Conservation (phyloP, 371 early-diverging fungal species). For the Syncephalastrum monosporum region DNA sequence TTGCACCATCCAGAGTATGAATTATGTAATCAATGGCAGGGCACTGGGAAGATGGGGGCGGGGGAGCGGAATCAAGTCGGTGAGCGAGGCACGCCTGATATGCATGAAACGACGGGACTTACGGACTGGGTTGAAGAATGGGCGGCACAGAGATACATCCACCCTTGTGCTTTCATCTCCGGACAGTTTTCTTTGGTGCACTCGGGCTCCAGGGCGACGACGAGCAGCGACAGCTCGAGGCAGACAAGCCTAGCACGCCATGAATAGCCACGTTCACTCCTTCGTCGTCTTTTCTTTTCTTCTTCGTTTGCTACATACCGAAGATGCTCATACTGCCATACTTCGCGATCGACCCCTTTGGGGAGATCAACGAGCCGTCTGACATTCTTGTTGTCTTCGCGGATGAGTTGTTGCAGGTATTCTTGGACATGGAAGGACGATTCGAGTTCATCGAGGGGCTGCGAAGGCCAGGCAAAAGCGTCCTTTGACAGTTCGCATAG, state of each 20-base stretch:
- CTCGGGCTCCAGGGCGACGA: slow-evolving; percentile 73
- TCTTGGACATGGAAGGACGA: slow-evolving; percentile 81
- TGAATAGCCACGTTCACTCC: slow-evolving; percentile 44
- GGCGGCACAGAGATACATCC: slow-evolving; percentile 91
- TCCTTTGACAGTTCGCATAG: slow-evolving; percentile 25
- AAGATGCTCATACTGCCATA: slow-evolving; percentile 91
- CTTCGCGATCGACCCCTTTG: slow-evolving; percentile 58
- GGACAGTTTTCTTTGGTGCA: slow-evolving; percentile 83
- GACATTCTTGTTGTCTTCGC: slow-evolving; percentile 65
- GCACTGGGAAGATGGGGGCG: too few relatives aligned
- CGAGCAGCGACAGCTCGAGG: slow-evolving; percentile 76
- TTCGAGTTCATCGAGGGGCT: slow-evolving; percentile 61
- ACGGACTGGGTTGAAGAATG: slow-evolving; percentile 82
- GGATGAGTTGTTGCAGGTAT: slow-evolving; percentile 79
- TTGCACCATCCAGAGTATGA: slow-evolving; percentile 90
- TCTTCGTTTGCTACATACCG: slow-evolving; percentile 44
- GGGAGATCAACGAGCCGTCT: slow-evolving; percentile 67
- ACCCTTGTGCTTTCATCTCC: slow-evolving; percentile 92
- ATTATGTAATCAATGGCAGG: slow-evolving; percentile 91
- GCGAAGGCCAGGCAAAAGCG: slow-evolving; percentile 57
- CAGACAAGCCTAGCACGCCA: slow-evolving; percentile 74
- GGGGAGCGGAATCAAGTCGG: too few relatives aligned
- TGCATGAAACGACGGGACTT: slow-evolving; percentile 12
- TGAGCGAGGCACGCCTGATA: too few relatives aligned
- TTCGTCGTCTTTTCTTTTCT: slow-evolving; percentile 15